A percentile compares a stretch with the other conserved stretches of the same genome.
phyloP scores from a whole-genome alignment of 2,329 filamentous ascomycete genomes.

The Ophiostoma ips region DNA sequence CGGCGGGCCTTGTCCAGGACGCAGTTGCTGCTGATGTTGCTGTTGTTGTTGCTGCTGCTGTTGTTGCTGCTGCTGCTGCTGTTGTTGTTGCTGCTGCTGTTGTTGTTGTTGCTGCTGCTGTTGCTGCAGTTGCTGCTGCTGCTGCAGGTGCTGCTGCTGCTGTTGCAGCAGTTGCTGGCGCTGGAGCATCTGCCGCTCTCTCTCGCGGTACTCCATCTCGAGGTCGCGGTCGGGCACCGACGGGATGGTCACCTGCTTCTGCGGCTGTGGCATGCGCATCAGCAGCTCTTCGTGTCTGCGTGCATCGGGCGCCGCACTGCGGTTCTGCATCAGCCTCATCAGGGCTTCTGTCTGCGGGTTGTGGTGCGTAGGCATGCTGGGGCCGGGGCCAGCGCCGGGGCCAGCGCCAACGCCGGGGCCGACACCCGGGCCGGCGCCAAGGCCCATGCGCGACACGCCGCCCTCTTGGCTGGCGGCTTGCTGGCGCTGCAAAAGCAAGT shows the following conservation, averaged over 20 bases:
- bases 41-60: background rate
- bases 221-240: slow-evolving; percentile 35
- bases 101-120: slow-evolving; percentile 22
- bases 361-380: slow-evolving; percentile 22
- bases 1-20: slow-evolving; percentile 15
- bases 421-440: background rate
- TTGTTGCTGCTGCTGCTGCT: background rate
- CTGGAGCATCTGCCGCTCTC: background rate
- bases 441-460: slow-evolving; percentile 19
- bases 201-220: slow-evolving; percentile 22
- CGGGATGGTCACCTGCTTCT: slow-evolving; percentile 32
- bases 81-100: slow-evolving; percentile 9
- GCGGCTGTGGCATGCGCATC: slow-evolving; percentile 38
- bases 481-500: slow-evolving; percentile 45
- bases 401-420: background rate
- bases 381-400: background rate
- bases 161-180: slow-evolving; percentile 14
- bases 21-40: slow-evolving; percentile 27
- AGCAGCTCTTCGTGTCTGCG: slow-evolving; percentile 35
- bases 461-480: slow-evolving; percentile 32
- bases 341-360: slow-evolving; percentile 70
- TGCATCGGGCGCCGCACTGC: slow-evolving; percentile 29
- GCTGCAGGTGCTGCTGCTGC: slow-evolving; percentile 16
- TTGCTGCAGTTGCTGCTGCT: slow-evolving; percentile 1
- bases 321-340: slow-evolving; percentile 64